These are phyloP conservation scores for Mycena galericulata DNA, from an alignment of 768 basidiomycete genomes.

Conservation along the genomic window DNA sequence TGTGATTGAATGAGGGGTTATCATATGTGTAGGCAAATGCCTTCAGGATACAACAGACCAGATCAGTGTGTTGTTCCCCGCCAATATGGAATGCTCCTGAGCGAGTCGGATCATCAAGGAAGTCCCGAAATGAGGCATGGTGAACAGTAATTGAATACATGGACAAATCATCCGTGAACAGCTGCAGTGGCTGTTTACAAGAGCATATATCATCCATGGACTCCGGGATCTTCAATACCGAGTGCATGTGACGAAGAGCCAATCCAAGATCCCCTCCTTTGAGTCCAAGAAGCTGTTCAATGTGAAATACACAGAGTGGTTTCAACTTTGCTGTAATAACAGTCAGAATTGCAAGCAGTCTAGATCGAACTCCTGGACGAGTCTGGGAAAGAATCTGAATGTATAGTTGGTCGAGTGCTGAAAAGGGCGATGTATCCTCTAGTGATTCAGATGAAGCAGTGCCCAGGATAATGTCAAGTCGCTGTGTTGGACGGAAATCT, in stretches of 20 bases:
- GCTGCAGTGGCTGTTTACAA: no score
- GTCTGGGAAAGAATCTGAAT: background rate
- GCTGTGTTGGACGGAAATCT: conserved; percentile 5
- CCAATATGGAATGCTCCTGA: no score
- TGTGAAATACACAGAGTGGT: background rate
- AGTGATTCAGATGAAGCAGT: background rate
- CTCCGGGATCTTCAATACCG: background rate
- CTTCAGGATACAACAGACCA: no score
- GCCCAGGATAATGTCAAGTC: background rate
- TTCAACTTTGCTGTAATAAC: background rate
- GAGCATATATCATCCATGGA: no score
- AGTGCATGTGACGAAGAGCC: background rate
- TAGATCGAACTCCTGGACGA: background rate
- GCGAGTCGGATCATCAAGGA: no score
- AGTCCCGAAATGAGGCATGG: no score
- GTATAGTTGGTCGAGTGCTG: background rate
- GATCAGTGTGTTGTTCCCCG: no score
- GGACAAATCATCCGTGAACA: no score
- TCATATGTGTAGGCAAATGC: no score
- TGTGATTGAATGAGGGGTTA: no score
- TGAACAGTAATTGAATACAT: no score
- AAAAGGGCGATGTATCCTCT: background rate
- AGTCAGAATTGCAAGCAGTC: background rate
- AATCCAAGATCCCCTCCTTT: background rate
- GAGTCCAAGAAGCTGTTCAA: conserved; percentile 1